These are phyloP conservation scores for Hamigera avellanea DNA, from an alignment of 495 filamentous ascomycete genomes.

Conservation along the genomic window DNA sequence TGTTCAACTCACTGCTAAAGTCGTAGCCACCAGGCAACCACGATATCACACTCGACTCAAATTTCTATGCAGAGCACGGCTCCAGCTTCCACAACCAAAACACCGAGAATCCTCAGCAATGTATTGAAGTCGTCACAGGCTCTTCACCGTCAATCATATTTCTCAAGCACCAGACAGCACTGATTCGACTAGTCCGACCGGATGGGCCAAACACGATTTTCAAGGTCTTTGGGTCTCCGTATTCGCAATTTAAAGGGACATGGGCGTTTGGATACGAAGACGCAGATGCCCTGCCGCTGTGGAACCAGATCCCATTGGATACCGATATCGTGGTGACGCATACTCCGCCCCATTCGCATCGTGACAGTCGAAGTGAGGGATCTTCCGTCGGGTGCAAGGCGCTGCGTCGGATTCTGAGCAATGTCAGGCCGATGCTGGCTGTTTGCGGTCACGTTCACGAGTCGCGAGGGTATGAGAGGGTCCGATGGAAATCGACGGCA, in stretches of 20 bases:
- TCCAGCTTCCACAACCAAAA: constrained; percentile 45
- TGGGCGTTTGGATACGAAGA: constrained; percentile 66
- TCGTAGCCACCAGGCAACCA: constrained; percentile 59
- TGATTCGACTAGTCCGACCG: constrained; percentile 42
- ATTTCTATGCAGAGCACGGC: constrained; percentile 49
- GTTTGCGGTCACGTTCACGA: constrained; percentile 43
- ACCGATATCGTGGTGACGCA: constrained; percentile 38
- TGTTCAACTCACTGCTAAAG: too few species aligned
- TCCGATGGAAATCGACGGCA: constrained; percentile 21
- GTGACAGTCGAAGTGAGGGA: constrained; percentile 23
- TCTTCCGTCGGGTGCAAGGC: constrained; percentile 26
- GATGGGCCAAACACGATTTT: constrained; percentile 55
- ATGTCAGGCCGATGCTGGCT: constrained; percentile 30
- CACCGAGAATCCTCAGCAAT: constrained; percentile 44
- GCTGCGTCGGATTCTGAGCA: constrained; percentile 24
- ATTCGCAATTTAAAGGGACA: constrained; percentile 45
- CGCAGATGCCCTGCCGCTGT: constrained; percentile 36
- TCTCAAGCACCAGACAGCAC: constrained; percentile 49
- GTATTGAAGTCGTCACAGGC: constrained; percentile 39
- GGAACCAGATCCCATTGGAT: constrained; percentile 32
- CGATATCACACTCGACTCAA: constrained; percentile 58
- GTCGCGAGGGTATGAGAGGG: constrained; percentile 32
- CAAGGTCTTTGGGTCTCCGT: constrained; percentile 68
- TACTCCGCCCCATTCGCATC: constrained; percentile 35
- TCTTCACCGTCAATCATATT: constrained; percentile 48